These are phyloP conservation scores for Mycotypha africana DNA, from an alignment of 371 early-diverging fungal species.

Conservation along the genomic window DNA sequence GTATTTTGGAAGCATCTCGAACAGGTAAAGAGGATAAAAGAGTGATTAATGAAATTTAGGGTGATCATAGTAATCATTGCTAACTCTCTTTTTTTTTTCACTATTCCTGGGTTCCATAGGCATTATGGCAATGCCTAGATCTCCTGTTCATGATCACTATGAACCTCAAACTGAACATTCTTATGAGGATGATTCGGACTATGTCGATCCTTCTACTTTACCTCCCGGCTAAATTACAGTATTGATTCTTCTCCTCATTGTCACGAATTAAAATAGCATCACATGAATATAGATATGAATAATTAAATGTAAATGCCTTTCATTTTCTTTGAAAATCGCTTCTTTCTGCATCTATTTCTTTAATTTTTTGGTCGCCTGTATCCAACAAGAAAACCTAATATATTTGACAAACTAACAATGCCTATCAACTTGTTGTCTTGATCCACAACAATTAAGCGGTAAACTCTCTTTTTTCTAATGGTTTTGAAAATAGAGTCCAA, in stretches of 20 bases:
- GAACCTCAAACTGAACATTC: conserved; percentile 55
- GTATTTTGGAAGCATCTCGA: conserved; percentile 90
- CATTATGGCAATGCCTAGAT: conserved; percentile 92
- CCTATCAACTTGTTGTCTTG: conserved; percentile 75
- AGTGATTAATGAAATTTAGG: no score
- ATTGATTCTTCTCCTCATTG: no score
- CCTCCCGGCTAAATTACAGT: conserved; percentile 86
- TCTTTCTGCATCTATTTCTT: no score
- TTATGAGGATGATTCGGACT: conserved; percentile 48
- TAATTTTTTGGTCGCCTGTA: conserved; percentile 14
- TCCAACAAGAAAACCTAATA: conserved; percentile 65
- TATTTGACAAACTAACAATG: conserved; percentile 85
- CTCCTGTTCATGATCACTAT: conserved; percentile 68
- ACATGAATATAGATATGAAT: not conserved
- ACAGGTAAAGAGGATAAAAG: conserved; percentile 52
- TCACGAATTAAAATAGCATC: no score
- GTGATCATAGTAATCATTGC: no score
- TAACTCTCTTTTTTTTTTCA: no score
- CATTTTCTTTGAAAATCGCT: no score
- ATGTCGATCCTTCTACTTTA: conserved; percentile 81
- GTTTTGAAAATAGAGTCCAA: conserved; percentile 82
- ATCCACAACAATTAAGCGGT: conserved; percentile 89
- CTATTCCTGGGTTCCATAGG: no score
- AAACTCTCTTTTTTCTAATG: conserved; percentile 77
- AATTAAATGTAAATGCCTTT: not conserved